Conservation (phyloP, 208 protist genomes). For the Trypanosoma theileri region DNA sequence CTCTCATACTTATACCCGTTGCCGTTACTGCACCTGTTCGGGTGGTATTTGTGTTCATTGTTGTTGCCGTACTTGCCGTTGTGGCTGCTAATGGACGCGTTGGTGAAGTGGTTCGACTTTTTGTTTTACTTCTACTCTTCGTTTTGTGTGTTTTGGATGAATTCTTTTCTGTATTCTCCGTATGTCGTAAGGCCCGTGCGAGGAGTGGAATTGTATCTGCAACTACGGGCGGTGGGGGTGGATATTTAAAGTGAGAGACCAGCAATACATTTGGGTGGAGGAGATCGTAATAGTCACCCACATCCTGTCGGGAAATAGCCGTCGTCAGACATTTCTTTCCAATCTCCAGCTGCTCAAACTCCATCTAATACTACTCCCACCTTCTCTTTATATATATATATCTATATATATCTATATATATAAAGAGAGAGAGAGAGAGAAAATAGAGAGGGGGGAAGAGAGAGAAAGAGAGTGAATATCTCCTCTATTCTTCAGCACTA, state of each 20-base stretch:
- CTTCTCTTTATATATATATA: no score
- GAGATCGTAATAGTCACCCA: conserved; percentile 60
- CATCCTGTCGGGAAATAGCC: conserved; percentile 61
- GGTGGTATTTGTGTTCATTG: not conserved
- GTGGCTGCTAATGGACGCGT: no score
- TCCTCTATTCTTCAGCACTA: no score
- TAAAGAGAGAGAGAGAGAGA: no score
- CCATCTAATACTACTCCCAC: conserved; percentile 37
- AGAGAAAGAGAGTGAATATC: no score
- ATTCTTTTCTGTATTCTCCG: not conserved
- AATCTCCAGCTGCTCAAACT: conserved; percentile 86
- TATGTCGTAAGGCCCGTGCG: not conserved
- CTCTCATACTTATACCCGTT: not conserved
- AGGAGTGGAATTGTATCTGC: conserved; percentile 23
- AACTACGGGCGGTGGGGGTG: conserved; percentile 29
- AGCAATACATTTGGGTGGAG: conserved; percentile 66
- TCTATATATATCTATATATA: no score
- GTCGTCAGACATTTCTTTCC: conserved; percentile 50
- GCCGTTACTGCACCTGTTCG: not conserved
- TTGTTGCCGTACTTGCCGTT: not conserved
- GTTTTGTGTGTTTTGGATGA: not conserved
- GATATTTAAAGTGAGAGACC: conserved; percentile 74
- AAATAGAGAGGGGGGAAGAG: no score
- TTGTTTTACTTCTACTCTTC: not conserved
- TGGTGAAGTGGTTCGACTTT: not conserved